phyloP scores from a whole-genome alignment of 768 basidiomycete species.

The Kwoniella europaea region DNA sequence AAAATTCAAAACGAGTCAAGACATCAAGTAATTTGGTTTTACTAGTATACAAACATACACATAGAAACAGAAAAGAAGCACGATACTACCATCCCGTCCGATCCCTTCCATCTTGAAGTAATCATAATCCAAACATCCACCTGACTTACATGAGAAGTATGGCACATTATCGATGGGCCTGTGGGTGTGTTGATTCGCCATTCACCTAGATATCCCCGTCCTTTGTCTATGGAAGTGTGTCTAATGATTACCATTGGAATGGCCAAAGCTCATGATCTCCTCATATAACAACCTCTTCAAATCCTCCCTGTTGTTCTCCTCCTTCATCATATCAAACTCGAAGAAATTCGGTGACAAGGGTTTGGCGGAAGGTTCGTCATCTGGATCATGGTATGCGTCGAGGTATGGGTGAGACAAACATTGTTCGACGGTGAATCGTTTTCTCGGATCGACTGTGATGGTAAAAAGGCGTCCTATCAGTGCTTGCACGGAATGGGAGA shows the following conservation, averaged over 20 bases:
- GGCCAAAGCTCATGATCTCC: conserved; percentile 82
- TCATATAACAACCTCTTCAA: conserved; percentile 77
- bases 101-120: background rate
- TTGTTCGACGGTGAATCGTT: conserved; percentile 90
- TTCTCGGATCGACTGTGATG: conserved; percentile 80
- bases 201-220: background rate
- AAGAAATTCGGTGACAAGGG: conserved; percentile 97
- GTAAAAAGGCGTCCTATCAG: background rate
- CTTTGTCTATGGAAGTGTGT: too few species aligned
- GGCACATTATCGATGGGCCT: too few species aligned
- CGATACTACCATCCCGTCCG: background rate
- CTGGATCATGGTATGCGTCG: conserved; percentile 94
- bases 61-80: background rate
- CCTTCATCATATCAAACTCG: conserved; percentile 96
- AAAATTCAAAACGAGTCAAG: too few species aligned
- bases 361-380: conserved; percentile 93
- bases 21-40: too few species aligned
- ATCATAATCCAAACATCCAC: too few species aligned
- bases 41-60: background rate
- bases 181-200: background rate
- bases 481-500: too few species aligned
- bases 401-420: conserved; percentile 94
- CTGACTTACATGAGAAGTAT: too few species aligned
- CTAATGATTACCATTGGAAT: conserved; percentile 2
- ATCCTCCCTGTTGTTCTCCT: conserved; percentile 92